Percentiles rank a stretch among this genome's conserved stretches.
Conservation (phyloP, 140 eudicot genomes). For the Anethum foeniculum region DNA sequence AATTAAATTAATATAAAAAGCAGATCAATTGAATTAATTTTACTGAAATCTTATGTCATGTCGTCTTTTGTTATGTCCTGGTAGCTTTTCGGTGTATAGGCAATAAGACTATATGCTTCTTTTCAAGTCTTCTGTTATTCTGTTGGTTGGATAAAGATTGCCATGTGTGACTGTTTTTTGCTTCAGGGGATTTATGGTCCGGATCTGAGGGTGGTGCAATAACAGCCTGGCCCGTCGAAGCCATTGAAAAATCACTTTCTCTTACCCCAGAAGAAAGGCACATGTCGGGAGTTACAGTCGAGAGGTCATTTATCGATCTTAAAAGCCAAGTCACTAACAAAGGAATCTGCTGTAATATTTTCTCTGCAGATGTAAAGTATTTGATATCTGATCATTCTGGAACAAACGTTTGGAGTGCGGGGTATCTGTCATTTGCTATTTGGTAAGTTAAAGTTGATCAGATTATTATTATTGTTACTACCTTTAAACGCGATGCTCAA, state of each 20-base stretch:
- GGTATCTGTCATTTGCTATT: constrained; percentile 67
- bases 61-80: too few species aligned
- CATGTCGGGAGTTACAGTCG: constrained; percentile 50
- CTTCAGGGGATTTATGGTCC: constrained; percentile 92
- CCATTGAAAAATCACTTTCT: constrained; percentile 59
- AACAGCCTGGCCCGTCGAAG: constrained; percentile 92
- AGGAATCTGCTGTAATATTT: constrained; percentile 65
- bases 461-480: not conserved
- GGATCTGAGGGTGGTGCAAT: constrained; percentile 85
- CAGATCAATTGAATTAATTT: not conserved
- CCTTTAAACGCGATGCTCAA: not conserved
- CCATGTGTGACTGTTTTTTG: constrained; percentile 3
- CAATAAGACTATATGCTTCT: not conserved
- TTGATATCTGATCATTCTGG: constrained; percentile 66
- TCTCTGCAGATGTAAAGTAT: constrained; percentile 74
- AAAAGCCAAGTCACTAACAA: constrained; percentile 55
- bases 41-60: not conserved
- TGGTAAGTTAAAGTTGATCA: constrained; percentile 44
- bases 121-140: not conserved
- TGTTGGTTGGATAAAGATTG: not conserved
- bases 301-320: constrained; percentile 78
- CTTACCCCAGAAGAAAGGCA: constrained; percentile 61
- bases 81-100: not conserved
- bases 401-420: constrained; percentile 85
- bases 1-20: not conserved